These are phyloP conservation scores for Haplosporangium gracile DNA, from an alignment of 192 early-diverging fungal genomes.

Conservation along the genomic window DNA sequence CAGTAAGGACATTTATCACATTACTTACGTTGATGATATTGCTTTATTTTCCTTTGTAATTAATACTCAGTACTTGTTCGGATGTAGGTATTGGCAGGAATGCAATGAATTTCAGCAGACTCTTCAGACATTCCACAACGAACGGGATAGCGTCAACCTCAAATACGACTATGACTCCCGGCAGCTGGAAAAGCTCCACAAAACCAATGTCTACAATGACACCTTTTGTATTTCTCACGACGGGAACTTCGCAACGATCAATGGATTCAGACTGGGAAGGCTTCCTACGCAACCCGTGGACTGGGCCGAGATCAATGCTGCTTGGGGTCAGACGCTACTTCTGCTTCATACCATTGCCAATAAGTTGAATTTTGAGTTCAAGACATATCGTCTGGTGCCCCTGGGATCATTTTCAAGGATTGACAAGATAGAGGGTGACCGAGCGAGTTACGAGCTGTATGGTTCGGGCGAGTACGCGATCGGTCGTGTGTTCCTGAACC, in stretches of 20 bases:
- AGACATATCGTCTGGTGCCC: constrained; percentile 87
- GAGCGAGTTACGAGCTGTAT: constrained; percentile 86
- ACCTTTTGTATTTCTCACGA: constrained; percentile 90
- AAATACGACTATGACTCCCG: constrained; percentile 81
- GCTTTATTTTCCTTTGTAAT: neutral
- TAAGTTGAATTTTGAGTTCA: constrained; percentile 86
- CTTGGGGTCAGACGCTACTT: constrained; percentile 91
- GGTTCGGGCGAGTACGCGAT: constrained; percentile 87
- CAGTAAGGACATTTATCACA: constrained; percentile 46
- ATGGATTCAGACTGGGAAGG: constrained; percentile 91
- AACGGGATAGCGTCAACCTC: constrained; percentile 84
- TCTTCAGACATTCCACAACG: constrained; percentile 74
- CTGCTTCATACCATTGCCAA: constrained; percentile 90
- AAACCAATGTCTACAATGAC: constrained; percentile 97
- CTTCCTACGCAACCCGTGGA: constrained; percentile 85
- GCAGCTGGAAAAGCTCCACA: constrained; percentile 87
- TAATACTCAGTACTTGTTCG: neutral
- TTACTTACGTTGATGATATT: neutral
- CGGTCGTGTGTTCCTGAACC: constrained; percentile 82
- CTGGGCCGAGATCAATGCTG: constrained; percentile 98
- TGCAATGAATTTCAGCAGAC: constrained; percentile 79
- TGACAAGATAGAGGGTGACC: constrained; percentile 85
- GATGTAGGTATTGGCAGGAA: constrained; percentile 72
- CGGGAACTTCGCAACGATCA: constrained; percentile 92
- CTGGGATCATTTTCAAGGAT: constrained; percentile 94